Conservation (phyloP, 495 filamentous ascomycete genomes). For the Aspergillus mulundensis region DNA sequence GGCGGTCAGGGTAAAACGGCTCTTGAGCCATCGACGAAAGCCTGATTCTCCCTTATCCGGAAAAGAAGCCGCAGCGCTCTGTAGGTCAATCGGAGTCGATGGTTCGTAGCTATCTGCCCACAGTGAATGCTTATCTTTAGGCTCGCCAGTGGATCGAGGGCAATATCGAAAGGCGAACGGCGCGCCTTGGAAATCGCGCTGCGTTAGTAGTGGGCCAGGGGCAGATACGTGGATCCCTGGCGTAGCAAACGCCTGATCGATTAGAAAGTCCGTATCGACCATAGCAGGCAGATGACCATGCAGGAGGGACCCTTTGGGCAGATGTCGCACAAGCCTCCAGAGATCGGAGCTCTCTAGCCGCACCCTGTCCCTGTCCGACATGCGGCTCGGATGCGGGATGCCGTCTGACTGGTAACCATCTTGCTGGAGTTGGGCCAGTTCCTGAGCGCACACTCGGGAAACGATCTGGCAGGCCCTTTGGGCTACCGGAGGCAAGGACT, state of each 20-base stretch:
- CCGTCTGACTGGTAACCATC: conserved; percentile 50
- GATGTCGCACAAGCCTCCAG: conserved; percentile 75
- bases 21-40: conserved; percentile 75
- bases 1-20: conserved; percentile 62
- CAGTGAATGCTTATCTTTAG: conserved; percentile 37
- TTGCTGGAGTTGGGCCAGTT: conserved; percentile 54
- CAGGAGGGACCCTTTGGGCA: conserved; percentile 89
- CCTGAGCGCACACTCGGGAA: conserved; percentile 68
- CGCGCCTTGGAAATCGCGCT: conserved; percentile 43
- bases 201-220: conserved; percentile 45
- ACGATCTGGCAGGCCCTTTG: conserved; percentile 73
- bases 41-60: conserved; percentile 63
- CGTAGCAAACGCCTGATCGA: conserved; percentile 65
- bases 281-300: conserved; percentile 89
- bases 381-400: conserved; percentile 74
- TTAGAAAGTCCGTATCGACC: conserved; percentile 77
- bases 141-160: conserved; percentile 17
- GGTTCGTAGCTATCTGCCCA: conserved; percentile 62
- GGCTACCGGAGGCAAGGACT: conserved; percentile 70
- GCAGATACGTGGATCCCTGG: conserved; percentile 69
- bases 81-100: conserved; percentile 52
- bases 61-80: conserved; percentile 65
- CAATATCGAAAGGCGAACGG: conserved; percentile 51
- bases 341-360: conserved; percentile 77
- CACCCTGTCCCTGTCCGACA: conserved; percentile 74